A percentile compares a stretch with the other conserved stretches of the same genome.
phyloP scores from a whole-genome alignment of 768 basidiomycete genomes.

The Termitomyces sp. region DNA sequence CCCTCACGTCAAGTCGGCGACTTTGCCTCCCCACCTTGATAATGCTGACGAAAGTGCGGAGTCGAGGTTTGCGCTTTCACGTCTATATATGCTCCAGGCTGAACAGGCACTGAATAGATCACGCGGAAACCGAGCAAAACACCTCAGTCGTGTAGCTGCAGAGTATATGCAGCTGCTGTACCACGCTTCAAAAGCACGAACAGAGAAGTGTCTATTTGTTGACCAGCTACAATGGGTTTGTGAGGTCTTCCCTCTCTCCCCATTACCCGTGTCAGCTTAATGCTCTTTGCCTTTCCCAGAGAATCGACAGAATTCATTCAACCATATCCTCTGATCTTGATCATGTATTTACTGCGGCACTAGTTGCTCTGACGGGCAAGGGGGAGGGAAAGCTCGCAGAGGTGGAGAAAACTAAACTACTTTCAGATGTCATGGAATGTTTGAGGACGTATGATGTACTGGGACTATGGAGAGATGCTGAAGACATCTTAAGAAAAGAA shows the following conservation, averaged over 20 bases:
- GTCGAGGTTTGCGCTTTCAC: background rate
- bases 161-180: constrained; percentile 95
- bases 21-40: constrained; percentile 34
- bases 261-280: constrained; percentile 1
- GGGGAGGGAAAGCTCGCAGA: constrained; percentile 51
- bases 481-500: constrained; percentile 74
- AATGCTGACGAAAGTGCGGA: constrained; percentile 41
- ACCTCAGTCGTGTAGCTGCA: constrained; percentile 77
- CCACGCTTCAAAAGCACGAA: constrained; percentile 76
- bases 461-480: constrained; percentile 82
- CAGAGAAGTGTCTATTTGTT: constrained; percentile 76
- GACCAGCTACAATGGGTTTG: constrained; percentile 83
- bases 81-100: background rate
- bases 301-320: constrained; percentile 78
- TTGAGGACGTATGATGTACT: constrained; percentile 77
- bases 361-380: constrained; percentile 49
- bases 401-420: constrained; percentile 58
- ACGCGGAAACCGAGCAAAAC: constrained; percentile 68
- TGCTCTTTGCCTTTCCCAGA: constrained; percentile 33
- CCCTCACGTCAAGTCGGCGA: constrained; percentile 30
- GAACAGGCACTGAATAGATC: constrained; percentile 32
- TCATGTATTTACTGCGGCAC: constrained; percentile 65
- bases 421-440: constrained; percentile 73
- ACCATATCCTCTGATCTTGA: constrained; percentile 87
- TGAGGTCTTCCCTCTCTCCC: constrained; percentile 19